Percentiles rank a stretch among this genome's conserved stretches.
Evolutionary conservation across 116 monocot species (phyloP).

Genomic region (Posidonia oceanica): DNA sequence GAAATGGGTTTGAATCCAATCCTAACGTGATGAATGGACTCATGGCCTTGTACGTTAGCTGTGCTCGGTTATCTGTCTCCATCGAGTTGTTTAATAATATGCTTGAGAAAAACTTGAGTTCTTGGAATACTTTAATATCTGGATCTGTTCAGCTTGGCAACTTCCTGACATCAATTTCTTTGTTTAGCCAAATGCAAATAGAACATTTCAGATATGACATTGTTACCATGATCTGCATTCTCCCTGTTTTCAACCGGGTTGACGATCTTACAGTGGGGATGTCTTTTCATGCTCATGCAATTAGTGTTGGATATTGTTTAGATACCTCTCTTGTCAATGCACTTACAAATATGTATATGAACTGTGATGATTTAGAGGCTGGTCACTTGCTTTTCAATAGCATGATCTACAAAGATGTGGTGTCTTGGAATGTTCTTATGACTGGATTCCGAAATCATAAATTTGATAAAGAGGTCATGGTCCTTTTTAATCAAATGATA

Average conservation of each 20-base stretch:
- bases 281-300: slow-evolving; percentile 37
- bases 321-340: slow-evolving; percentile 51
- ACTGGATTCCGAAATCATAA: slow-evolving; percentile 35
- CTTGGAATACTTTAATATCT: slow-evolving; percentile 63
- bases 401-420: slow-evolving; percentile 16
- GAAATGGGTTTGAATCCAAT: slow-evolving; percentile 27
- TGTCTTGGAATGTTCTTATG: slow-evolving; percentile 61
- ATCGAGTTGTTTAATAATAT: slow-evolving; percentile 30
- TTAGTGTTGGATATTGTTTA: slow-evolving; percentile 35
- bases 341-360: slow-evolving; percentile 62
- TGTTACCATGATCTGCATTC: slow-evolving; percentile 43
- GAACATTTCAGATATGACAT: slow-evolving; percentile 32
- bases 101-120: slow-evolving; percentile 23
- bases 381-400: slow-evolving; percentile 25
- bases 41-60: slow-evolving; percentile 40
- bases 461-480: slow-evolving; percentile 21
- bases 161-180: slow-evolving; percentile 6
- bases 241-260: slow-evolving; percentile 24
- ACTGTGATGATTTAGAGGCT: slow-evolving; percentile 21
- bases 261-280: slow-evolving; percentile 23
- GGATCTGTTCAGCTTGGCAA: slow-evolving; percentile 24
- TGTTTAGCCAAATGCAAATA: slow-evolving; percentile 27
- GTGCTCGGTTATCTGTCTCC: slow-evolving; percentile 13
- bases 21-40: slow-evolving; percentile 38
- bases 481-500: slow-evolving; percentile 32